Percentiles rank a stretch among this genome's conserved stretches.
Evolutionary conservation across 169 alveolate genomes (phyloP).

Genomic region (Eimeria falciformis): DNA sequence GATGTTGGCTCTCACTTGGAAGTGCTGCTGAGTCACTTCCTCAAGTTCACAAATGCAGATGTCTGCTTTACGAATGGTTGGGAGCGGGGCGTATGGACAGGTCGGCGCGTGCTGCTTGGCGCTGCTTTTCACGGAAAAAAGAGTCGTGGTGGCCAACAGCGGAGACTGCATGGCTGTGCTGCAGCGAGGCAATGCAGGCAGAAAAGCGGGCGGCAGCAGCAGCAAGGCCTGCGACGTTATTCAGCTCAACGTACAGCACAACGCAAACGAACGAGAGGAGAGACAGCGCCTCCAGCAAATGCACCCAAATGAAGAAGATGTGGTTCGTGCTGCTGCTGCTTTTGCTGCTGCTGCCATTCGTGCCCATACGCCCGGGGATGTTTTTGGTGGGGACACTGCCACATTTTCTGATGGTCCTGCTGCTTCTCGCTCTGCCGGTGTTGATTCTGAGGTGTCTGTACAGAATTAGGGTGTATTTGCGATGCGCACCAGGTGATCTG

Average conservation of each 20-base stretch:
- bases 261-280: slow-evolving; percentile 80
- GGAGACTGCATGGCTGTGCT: slow-evolving; percentile 80
- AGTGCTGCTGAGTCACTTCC: no score
- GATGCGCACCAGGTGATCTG: background rate
- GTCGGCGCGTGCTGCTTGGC: slow-evolving; percentile 78
- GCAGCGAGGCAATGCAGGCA: slow-evolving; percentile 24
- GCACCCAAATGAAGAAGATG: slow-evolving; percentile 84
- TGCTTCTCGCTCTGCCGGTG: background rate
- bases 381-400: background rate
- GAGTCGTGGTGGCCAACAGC: slow-evolving; percentile 76
- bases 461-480: background rate
- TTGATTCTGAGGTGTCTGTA: background rate
- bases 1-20: no score
- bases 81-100: slow-evolving; percentile 29
- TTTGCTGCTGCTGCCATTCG: background rate
- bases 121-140: slow-evolving; percentile 44
- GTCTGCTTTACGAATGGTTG: no score
- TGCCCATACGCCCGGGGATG: background rate
- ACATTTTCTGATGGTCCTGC: background rate
- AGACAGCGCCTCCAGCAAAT: slow-evolving; percentile 77
- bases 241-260: slow-evolving; percentile 80
- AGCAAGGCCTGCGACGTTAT: slow-evolving; percentile 43
- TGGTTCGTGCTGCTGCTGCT: slow-evolving; percentile 56
- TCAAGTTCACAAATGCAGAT: no score
- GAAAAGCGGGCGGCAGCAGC: slow-evolving; percentile 22